Base-by-base conservation (phyloP, 2,329 filamentous ascomycete genomes). In the Cordyceps sp. region DNA sequence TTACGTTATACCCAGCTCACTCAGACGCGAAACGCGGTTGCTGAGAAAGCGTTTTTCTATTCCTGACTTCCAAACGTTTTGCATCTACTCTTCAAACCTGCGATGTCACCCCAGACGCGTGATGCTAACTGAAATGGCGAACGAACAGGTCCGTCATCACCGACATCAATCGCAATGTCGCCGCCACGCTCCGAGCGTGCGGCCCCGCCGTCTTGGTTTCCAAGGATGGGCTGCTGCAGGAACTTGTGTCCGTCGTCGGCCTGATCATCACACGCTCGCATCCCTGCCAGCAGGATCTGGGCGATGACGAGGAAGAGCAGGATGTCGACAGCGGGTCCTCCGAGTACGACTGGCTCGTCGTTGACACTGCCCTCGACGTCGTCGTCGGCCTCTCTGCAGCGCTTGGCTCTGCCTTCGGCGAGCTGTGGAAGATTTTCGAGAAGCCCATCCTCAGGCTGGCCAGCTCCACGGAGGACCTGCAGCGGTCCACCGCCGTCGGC, bases 1-100 rank as follows among this genome's bases (percentile, higher is more conserved):
- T 63, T 73, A 75, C 82, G 83, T 86, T 86, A 88, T 72, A 88
- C 88, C 85, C 86, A 94, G 86, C 86, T 94, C 88, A 94, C 86
- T 93, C 83, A 82, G 80, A 96, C 78, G 77, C 82, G 62, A 69
- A 62, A 61, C 73, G 80, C 74, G 74, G 62, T 75, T 93, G 84
- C 80, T 84, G 83, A 77, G 77, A 90, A 92, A 60, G 64, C 84
- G 57, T 57, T 40, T 56, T 47, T 59, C 55, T 52, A 53, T 45
- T 43, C 38, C 33, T 40, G 34, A 41, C 43, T 40, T 37, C 45
- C 39, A 27, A 36, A 29, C 21, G 6, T 27, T 27, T 12, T 7
- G 7, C 7, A 20, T 16, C 4, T 29, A 8, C 6, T n/a, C 12
- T 22, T 22, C 17, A 13, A 21, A 18, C 6, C 13, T 6, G 10